A percentile compares a stretch with the other conserved stretches of the same genome.
Conservation (phyloP, 305 asterid genomes). For the Striga hermonthica region DNA sequence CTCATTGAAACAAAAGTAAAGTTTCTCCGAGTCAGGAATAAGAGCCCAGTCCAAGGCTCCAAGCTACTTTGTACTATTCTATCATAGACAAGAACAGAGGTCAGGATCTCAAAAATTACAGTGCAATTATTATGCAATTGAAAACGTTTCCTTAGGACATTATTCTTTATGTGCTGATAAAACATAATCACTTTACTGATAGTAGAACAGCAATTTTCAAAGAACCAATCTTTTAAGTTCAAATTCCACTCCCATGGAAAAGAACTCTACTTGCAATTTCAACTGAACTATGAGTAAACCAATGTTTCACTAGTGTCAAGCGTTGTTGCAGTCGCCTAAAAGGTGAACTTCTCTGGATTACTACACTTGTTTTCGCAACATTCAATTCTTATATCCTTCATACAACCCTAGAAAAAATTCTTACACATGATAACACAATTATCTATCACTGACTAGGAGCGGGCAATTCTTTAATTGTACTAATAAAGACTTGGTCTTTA, state of each 20-base stretch:
- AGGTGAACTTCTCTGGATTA: conserved; percentile 9
- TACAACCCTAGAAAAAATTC: conserved; percentile 10
- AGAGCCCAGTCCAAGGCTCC: background rate
- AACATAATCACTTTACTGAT: background rate
- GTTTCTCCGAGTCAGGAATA: background rate
- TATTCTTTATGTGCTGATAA: background rate
- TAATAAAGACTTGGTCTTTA: background rate
- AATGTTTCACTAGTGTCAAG: background rate
- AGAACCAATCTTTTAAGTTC: conserved; percentile 5
- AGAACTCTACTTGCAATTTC: conserved; percentile 1
- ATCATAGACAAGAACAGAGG: background rate
- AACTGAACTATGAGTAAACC: conserved; percentile 1
- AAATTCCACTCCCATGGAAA: background rate
- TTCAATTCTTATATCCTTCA: conserved; percentile 1
- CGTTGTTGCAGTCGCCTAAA: background rate
- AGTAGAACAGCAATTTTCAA: conserved; percentile 3
- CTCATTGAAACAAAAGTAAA: background rate
- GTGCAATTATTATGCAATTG: background rate
- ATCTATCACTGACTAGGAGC: background rate
- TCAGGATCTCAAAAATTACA: background rate
- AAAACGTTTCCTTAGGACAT: background rate
- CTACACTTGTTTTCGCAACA: background rate
- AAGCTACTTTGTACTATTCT: background rate
- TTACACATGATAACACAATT: background rate
- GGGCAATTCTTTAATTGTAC: conserved; percentile 5